Evolutionary conservation across 148 eudicot species (phyloP), one percentile per base, ranked within the genome.

Genomic region (Chenopodium formosanum): DNA sequence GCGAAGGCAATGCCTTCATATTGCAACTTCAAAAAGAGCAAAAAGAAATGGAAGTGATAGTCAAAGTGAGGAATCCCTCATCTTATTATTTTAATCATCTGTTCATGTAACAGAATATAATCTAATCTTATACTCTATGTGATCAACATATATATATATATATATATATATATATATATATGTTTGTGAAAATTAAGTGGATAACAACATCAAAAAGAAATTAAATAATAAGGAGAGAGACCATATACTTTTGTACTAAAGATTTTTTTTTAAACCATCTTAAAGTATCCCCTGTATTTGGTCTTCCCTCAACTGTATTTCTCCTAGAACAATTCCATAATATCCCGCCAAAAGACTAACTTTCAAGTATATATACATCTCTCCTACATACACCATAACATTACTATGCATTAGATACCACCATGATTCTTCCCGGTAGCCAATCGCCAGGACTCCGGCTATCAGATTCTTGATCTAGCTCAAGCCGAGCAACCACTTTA

Each of bases 371-470:
- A 85, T 85, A 81, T 81, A 85, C 87, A 84, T 72, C 82, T 82
- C 82, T 78, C 37, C 82, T 81, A 81, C 79, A 66, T 85, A n/a
- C 77, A 80, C 73, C 62, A 40, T 79, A 14, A 29, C 7, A n/a
- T 81, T 81, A 85, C 62, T 67, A 65, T 66, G 79, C 85, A 84
- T 83, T 84, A 1, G 78, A 70, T 58, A 79, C 73, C 73, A 89
- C 89, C 27, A 83, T 73, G 47, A 93, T 82, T 80, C 74, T 86
- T 62, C 88, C 84, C 34, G 97, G 97, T 79, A 93, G 81, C 90
- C 88, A 90, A 52, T 93, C 93, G 6, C 92, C 94, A 4, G 65
- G 73, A 69, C 73, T 75, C 44, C 92, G 86, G 82, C 47, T 70
- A 74, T 85, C 89, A 1, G 86, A 79, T n/a, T 78, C 79, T 13